These are phyloP conservation scores for Xylariaceae sp. DNA, from an alignment of 2,329 filamentous ascomycete genomes.

Conservation along the genomic window DNA sequence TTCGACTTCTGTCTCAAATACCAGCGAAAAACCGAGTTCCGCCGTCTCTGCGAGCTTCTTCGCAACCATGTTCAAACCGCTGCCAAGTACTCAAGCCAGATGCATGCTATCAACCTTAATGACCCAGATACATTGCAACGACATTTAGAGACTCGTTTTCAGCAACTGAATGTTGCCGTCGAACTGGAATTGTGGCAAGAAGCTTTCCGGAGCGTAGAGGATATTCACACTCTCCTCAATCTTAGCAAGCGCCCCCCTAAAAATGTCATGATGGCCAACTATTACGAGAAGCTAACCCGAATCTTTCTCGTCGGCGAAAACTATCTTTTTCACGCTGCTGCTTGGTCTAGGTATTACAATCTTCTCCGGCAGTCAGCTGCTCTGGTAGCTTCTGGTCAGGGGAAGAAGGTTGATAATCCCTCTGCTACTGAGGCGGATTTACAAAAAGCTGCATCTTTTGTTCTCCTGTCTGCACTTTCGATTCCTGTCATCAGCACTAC, in stretches of 20 bases:
- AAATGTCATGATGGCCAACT: constrained; percentile 99
- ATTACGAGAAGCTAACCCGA: constrained; percentile 98
- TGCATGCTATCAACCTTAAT: constrained; percentile 99
- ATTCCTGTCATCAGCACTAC: constrained; percentile 99
- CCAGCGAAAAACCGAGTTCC: constrained; percentile 98
- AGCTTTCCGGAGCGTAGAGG: constrained; percentile 98
- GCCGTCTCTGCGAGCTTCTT: constrained; percentile 94
- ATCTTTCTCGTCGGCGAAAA: constrained; percentile 99
- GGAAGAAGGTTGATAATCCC: constrained; percentile 94
- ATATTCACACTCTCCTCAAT: constrained; percentile 96
- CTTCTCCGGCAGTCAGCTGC: constrained; percentile 89
- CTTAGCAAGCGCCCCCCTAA: constrained; percentile 97
- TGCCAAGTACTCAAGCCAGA: constrained; percentile 98
- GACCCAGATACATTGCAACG: constrained; percentile 97
- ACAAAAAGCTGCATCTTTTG: constrained; percentile 93
- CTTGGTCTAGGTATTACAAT: constrained; percentile 97
- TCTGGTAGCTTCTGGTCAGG: constrained; percentile 81
- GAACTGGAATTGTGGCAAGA: constrained; percentile 99
- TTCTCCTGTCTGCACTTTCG: constrained; percentile 91
- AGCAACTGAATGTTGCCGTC: constrained; percentile 97
- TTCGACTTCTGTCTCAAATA: constrained; percentile 99
- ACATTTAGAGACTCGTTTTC: constrained; percentile 96
- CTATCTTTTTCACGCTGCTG: constrained; percentile 98
- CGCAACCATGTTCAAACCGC: constrained; percentile 99
- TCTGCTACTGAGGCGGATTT: constrained; percentile 87